phyloP scores from a whole-genome alignment of 1,139 yeast genomes.

The Citeromyces hawaiiensis region DNA sequence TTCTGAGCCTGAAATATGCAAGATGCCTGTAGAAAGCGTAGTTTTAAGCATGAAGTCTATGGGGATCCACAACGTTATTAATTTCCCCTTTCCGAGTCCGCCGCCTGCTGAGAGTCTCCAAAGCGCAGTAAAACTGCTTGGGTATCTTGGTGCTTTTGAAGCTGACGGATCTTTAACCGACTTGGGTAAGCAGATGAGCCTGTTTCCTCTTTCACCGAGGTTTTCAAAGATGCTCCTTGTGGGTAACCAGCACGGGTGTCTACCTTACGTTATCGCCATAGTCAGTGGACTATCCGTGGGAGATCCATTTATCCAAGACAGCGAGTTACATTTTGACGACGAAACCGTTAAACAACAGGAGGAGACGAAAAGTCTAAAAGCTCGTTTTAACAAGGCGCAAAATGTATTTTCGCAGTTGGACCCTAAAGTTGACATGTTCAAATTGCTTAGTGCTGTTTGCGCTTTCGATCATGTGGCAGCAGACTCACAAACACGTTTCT shows the following conservation, averaged over 20 bases:
- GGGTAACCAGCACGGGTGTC: slow-evolving; percentile 77
- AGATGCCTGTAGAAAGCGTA: slow-evolving; percentile 95
- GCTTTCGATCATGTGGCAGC: slow-evolving; percentile 68
- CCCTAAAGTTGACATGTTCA: slow-evolving; percentile 59
- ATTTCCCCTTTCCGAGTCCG: slow-evolving; percentile 96
- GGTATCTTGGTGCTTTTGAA: slow-evolving; percentile 71
- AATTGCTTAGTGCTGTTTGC: slow-evolving; percentile 71
- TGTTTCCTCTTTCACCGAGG: slow-evolving; percentile 89
- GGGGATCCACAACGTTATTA: slow-evolving; percentile 85
- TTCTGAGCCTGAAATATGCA: slow-evolving; percentile 74
- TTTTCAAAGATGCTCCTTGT: slow-evolving; percentile 82
- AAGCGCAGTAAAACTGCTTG: slow-evolving; percentile 57
- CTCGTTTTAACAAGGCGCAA: slow-evolving; percentile 40
- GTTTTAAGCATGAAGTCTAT: slow-evolving; percentile 91
- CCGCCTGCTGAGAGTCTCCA: slow-evolving; percentile 53
- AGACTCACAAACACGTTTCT: slow-evolving; percentile 31
- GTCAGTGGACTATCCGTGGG: slow-evolving; percentile 93
- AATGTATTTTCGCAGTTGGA: slow-evolving; percentile 57
- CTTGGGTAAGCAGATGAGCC: slow-evolving; percentile 75
- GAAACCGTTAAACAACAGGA: slow-evolving; percentile 25
- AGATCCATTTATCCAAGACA: slow-evolving; percentile 71
- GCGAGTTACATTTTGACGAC: slow-evolving; percentile 45
- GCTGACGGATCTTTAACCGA: slow-evolving; percentile 43
- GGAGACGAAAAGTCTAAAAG: slow-evolving; percentile 26
- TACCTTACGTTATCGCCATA: slow-evolving; percentile 78